These are phyloP conservation scores for Lipomyces starkeyi DNA, from an alignment of 805 yeast species.

Conservation along the genomic window DNA sequence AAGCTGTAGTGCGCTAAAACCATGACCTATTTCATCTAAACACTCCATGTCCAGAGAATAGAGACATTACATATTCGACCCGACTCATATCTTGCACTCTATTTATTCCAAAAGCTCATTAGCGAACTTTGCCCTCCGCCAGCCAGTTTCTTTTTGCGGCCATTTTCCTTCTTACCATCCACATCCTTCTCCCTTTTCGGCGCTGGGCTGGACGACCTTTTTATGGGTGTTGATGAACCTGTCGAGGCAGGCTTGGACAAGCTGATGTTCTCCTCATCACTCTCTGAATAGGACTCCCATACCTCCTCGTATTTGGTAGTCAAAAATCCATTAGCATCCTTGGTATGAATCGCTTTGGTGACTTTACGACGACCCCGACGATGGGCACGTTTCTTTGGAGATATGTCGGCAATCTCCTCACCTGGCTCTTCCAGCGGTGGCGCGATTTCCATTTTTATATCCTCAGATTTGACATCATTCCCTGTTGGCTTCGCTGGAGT, in stretches of 20 bases:
- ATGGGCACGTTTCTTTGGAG: neutral
- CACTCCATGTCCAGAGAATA: neutral
- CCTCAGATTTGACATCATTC: neutral
- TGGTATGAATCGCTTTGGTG: conserved; percentile 12
- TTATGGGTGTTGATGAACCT: conserved; percentile 1
- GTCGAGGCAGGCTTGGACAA: conserved; percentile 3
- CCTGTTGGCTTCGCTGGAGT: neutral
- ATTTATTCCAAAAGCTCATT: conserved; percentile 27
- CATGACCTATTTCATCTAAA: neutral
- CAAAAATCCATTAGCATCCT: conserved; percentile 27
- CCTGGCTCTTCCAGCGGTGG: conserved; percentile 8
- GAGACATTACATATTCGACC: neutral
- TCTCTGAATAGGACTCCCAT: conserved; percentile 29
- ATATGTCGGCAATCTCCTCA: neutral
- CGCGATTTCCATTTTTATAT: neutral
- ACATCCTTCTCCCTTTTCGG: neutral
- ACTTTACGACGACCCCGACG: conserved; percentile 27
- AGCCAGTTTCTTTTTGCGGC: conserved; percentile 7
- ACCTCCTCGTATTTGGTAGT: conserved; percentile 14
- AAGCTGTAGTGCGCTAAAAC: too few relatives aligned
- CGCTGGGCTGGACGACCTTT: conserved; percentile 6
- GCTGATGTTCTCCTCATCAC: conserved; percentile 14
- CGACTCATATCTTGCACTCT: neutral
- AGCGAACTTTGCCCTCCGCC: conserved; percentile 27
- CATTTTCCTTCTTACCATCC: conserved; percentile 12